These are phyloP conservation scores for Hydnomerulius pinastri DNA, from an alignment of 768 basidiomycete species.

Conservation along the genomic window DNA sequence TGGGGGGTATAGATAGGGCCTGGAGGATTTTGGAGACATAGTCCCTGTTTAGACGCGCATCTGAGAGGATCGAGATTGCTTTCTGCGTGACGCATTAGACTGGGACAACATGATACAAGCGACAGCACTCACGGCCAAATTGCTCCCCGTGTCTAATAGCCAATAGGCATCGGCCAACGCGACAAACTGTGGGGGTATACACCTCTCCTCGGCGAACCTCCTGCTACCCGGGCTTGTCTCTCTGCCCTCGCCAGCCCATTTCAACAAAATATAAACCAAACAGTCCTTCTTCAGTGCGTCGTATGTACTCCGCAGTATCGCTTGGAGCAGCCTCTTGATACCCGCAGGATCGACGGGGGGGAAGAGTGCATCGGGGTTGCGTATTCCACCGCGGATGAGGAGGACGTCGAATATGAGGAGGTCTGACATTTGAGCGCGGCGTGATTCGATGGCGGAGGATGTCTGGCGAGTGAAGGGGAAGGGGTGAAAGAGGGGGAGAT, in stretches of 20 bases:
- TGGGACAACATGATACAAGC: background rate
- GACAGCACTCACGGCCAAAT: slow-evolving; percentile 54
- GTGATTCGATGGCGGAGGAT: slow-evolving; percentile 59
- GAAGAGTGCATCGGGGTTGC: slow-evolving; percentile 59
- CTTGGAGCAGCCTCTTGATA: slow-evolving; percentile 59
- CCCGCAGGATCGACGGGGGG: slow-evolving; percentile 61
- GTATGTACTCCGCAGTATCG: slow-evolving; percentile 62
- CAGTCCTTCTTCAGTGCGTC: slow-evolving; percentile 81
- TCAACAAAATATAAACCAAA: slow-evolving; percentile 77
- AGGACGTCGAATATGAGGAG: slow-evolving; percentile 75
- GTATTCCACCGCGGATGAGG: slow-evolving; percentile 63
- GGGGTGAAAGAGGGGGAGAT: slow-evolving; percentile 62
- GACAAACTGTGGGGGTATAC: slow-evolving; percentile 76
- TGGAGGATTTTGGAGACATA: slow-evolving; percentile 78
- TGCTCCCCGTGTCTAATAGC: slow-evolving; percentile 72
- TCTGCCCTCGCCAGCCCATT: slow-evolving; percentile 70
- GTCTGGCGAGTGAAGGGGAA: too few species aligned
- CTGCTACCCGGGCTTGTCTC: slow-evolving; percentile 37
- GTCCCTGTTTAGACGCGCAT: slow-evolving; percentile 73
- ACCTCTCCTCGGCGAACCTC: slow-evolving; percentile 51
- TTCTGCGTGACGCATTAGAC: slow-evolving; percentile 39
- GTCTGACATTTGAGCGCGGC: slow-evolving; percentile 63
- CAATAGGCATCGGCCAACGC: slow-evolving; percentile 84
- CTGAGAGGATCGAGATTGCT: slow-evolving; percentile 73
- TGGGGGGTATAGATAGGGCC: slow-evolving; percentile 44